Percentiles rank a stretch among this genome's conserved stretches.
phyloP scores from a whole-genome alignment of 805 yeast species.

The Sugiyamaella qingdaonensis region DNA sequence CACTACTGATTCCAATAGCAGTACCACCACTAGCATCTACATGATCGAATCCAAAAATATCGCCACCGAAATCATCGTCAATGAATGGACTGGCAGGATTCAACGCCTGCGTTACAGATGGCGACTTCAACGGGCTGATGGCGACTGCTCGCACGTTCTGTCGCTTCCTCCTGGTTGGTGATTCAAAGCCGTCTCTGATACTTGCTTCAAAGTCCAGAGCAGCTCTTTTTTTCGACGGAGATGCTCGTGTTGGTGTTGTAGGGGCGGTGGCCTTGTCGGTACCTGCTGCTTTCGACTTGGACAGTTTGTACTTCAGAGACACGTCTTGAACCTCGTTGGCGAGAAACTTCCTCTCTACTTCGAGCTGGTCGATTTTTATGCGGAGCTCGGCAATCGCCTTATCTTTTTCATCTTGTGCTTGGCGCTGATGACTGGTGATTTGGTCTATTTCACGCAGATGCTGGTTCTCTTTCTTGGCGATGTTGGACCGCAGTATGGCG shows the following conservation, averaged over 20 bases:
- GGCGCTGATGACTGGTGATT: constrained; percentile 21
- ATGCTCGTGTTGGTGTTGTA: background rate
- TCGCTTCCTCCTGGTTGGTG: constrained; percentile 2
- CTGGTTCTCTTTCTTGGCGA: constrained; percentile 36
- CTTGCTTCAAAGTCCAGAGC: constrained; percentile 15
- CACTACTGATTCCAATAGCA: too few relatives aligned
- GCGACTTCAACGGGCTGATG: background rate
- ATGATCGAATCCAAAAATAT: too few relatives aligned
- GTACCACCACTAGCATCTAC: background rate
- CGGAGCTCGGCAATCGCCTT: constrained; percentile 40
- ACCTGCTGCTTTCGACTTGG: constrained; percentile 6
- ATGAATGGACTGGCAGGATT: background rate
- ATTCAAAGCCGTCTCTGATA: constrained; percentile 32
- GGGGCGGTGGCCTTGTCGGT: background rate
- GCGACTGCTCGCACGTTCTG: constrained; percentile 1
- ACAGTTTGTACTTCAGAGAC: constrained; percentile 6
- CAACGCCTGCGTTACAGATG: background rate
- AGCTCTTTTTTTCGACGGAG: constrained; percentile 9
- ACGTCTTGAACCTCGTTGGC: constrained; percentile 43
- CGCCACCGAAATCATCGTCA: background rate
- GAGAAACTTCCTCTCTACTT: constrained; percentile 55
- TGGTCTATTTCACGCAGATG: constrained; percentile 30
- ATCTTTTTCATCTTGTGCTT: constrained; percentile 27
- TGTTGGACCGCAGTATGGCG: constrained; percentile 66
- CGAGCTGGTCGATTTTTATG: constrained; percentile 41